Conservation (phyloP, 495 filamentous ascomycete species). For the Aspergillus hancockii region DNA sequence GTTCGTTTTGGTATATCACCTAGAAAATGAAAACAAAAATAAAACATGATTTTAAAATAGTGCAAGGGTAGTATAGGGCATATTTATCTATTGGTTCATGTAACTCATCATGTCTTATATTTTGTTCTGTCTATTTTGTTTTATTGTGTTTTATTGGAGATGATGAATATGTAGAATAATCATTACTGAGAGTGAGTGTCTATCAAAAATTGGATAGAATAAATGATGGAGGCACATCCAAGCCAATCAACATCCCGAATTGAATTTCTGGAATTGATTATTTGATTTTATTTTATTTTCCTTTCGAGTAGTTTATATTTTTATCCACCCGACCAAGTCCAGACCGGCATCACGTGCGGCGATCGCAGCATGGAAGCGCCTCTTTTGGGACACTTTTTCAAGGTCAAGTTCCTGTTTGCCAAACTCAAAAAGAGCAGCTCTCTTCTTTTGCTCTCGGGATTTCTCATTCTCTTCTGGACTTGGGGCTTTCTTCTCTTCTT, state of each 20-base stretch:
- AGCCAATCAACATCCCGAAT: no score
- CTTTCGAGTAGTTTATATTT: no score
- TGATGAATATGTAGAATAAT: no score
- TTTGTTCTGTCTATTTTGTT: not conserved
- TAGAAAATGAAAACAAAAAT: not conserved
- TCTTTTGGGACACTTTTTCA: not conserved
- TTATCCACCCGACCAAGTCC: conserved; percentile 9
- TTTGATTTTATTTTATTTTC: not conserved
- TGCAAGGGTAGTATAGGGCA: not conserved
- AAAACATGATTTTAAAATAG: not conserved
- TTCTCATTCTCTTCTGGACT: not conserved
- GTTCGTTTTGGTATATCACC: not conserved
- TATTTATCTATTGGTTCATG: not conserved
- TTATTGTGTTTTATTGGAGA: not conserved
- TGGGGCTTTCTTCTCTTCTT: not conserved
- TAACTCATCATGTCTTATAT: not conserved
- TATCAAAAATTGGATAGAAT: not conserved
- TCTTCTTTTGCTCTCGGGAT: not conserved
- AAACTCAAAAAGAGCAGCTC: not conserved
- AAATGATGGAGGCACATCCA: no score
- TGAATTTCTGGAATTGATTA: no score
- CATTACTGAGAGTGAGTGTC: no score
- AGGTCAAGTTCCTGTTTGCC: not conserved
- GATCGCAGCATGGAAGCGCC: conserved; percentile 16
- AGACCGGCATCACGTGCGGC: conserved; percentile 27